Percentiles rank a stretch among this genome's conserved stretches.
Conservation (phyloP, 2,329 filamentous ascomycete species). For the Alternaria sp. region DNA sequence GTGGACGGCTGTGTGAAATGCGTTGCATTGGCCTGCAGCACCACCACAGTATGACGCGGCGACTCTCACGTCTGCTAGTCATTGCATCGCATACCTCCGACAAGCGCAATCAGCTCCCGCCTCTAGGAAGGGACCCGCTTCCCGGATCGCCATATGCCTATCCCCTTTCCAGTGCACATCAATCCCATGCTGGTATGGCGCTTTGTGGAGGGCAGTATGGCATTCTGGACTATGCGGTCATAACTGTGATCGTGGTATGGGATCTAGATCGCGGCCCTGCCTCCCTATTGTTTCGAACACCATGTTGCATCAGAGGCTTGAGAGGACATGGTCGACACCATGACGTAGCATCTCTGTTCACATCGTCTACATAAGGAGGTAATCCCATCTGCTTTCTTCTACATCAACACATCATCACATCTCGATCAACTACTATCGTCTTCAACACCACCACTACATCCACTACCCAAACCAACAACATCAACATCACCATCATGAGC, state of each 20-base stretch:
- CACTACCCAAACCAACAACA: not conserved
- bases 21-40: not conserved
- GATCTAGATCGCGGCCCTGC: not conserved
- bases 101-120: conserved; percentile 19
- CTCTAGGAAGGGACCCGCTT: conserved; percentile 9
- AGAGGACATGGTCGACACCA: not conserved
- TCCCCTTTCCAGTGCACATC: conserved; percentile 10
- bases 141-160: conserved; percentile 19
- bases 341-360: not conserved
- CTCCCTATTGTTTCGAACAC: not conserved
- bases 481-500: conserved; percentile 33
- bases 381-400: not conserved
- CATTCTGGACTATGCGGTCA: conserved; percentile 30
- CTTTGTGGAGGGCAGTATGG: not conserved
- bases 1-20: not conserved
- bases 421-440: not conserved
- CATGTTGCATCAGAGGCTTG: conserved; percentile 1
- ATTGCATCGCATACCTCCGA: not conserved
- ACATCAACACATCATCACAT: not conserved
- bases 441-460: not conserved
- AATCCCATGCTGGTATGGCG: conserved; percentile 10
- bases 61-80: conserved; percentile 1
- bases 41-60: not conserved
- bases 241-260: conserved; percentile 9
- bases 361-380: conserved; percentile 4